Evolutionary conservation across 306 rosid species (phyloP).

Genomic region (Calophaca sinica): DNA sequence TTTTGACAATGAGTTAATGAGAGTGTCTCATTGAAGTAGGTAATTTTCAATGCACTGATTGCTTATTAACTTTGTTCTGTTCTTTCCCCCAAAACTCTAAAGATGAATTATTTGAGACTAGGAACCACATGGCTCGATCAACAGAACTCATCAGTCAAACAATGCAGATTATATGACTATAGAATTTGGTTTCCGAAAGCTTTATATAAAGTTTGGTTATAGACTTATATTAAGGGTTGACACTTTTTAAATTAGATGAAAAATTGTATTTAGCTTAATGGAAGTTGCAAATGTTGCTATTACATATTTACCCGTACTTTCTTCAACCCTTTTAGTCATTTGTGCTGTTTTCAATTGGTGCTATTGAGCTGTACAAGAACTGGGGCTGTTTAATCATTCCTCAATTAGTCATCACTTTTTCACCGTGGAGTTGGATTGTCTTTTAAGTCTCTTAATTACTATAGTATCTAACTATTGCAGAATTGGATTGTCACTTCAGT

Average conservation of each 20-base stretch:
- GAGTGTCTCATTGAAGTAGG: constrained; percentile 40
- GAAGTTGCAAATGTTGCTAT: background rate
- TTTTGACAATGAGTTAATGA: constrained; percentile 13
- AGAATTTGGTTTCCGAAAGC: background rate
- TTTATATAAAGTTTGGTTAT: background rate
- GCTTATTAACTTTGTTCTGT: background rate
- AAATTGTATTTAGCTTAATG: background rate
- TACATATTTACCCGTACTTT: background rate
- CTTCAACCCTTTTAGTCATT: background rate
- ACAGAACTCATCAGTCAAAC: background rate
- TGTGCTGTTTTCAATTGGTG: background rate
- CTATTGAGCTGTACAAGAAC: background rate
- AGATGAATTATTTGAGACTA: background rate
- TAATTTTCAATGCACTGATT: constrained; percentile 7
- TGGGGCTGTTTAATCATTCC: background rate
- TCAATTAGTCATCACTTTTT: background rate
- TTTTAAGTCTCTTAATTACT: no score
- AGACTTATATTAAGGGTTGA: background rate
- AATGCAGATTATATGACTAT: background rate
- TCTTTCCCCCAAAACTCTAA: background rate
- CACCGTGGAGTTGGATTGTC: background rate
- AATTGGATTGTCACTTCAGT: no score
- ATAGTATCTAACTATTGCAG: no score
- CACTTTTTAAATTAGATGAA: background rate
- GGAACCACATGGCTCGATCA: background rate